Evolutionary conservation across 2,329 filamentous ascomycete species (phyloP), one percentile per base, ranked within the genome.

Genomic region (Calonectria hongkongensis): DNA sequence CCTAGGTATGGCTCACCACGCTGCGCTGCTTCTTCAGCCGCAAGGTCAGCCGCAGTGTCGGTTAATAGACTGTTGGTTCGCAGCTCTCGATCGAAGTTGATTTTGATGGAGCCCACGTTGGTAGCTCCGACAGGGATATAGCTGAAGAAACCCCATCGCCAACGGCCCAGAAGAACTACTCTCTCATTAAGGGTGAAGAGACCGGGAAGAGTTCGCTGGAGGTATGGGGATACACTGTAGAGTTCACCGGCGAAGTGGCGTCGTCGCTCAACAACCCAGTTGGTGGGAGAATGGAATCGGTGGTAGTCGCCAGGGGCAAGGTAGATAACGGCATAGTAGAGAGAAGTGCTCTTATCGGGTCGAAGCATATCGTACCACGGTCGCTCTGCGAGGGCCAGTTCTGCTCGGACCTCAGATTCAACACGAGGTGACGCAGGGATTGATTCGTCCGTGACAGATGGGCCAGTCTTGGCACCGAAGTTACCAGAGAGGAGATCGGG

Each of bases 201-300:
- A 2, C 96, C 96, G 0, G 97, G 97, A 0, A 99, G 89, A 0
- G 94, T 98, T 76, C 95, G 93, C 83, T 98, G 96, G 15, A 99
- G 90, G 84, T 98, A 99, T 0, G 97, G 97, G 0, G 95, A 98
- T 5, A 99, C 97, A 67, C 94, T 96, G 88, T 94, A 99, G 10
- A 99, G 89, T 84, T 99, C 97, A 71, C 97, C 97, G 0, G 97
- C 96, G 82, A 99, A 99, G 86, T 99, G 97, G n/a, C 97, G 94
- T 51, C 97, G 92, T 76, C 93, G 93, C 85, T 98, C 94, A 41
- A 97, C 97, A 18, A 99, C 95, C 97, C 97, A 99, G 78, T 95
- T 94, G 2, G 95, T 93, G 0, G 97, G 97, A 1, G 95, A 98
- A 87, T 99, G 97, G 88, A 98, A 99, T 76, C 96, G 94, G 86